Conservation (phyloP, 179 eudicot species). For the Spinacia oleracea region DNA sequence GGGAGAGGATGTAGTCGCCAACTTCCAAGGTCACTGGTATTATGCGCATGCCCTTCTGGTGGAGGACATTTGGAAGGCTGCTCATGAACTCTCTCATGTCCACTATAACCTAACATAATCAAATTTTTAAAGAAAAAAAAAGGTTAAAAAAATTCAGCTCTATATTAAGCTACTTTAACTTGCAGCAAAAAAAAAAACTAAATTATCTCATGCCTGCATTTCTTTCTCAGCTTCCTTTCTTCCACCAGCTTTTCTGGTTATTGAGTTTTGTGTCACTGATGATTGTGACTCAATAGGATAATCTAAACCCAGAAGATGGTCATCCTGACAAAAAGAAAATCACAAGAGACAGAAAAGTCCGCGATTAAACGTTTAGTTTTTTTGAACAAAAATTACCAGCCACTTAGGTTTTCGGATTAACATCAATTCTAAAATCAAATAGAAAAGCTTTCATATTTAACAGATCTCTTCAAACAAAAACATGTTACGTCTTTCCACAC, state of each 20-base stretch:
- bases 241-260: constrained; percentile 97
- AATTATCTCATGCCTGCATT: constrained; percentile 59
- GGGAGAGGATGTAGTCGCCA: constrained; percentile 96
- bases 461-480: background rate
- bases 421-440: background rate
- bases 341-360: constrained; percentile 12
- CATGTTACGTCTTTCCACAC: background rate
- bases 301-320: constrained; percentile 55
- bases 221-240: constrained; percentile 78
- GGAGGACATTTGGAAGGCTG: constrained; percentile 98
- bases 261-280: constrained; percentile 52
- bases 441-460: background rate
- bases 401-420: background rate
- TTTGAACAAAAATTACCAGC: constrained; percentile 3
- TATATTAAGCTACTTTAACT: background rate
- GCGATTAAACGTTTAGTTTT: constrained; percentile 2
- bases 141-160: no score
- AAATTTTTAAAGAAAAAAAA: no score
- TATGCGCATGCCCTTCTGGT: constrained; percentile 94
- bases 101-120: constrained; percentile 68
- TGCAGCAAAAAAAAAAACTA: background rate
- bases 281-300: constrained; percentile 56
- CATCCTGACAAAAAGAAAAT: constrained; percentile 54
- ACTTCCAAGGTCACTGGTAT: constrained; percentile 95
- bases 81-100: constrained; percentile 99